These are phyloP conservation scores for Lippia alba DNA, from an alignment of 305 asterid genomes.

Conservation along the genomic window DNA sequence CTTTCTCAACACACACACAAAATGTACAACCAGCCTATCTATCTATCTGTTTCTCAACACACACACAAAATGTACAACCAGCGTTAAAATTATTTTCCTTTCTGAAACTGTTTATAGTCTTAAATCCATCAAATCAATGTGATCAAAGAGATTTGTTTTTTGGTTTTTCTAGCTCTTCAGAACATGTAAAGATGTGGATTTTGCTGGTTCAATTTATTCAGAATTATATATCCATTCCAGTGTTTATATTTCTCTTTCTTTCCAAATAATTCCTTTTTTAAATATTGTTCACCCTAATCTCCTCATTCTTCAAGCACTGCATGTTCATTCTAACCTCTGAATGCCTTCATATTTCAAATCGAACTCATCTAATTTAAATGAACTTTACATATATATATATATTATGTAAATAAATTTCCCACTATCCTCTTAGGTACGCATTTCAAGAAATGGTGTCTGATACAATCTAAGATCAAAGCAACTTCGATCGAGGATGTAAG, in stretches of 20 bases:
- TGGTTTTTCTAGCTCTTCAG: background rate
- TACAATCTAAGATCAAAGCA: slow-evolving; percentile 88
- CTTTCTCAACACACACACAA: no score
- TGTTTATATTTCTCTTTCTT: no score
- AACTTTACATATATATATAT: background rate
- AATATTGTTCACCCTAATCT: background rate
- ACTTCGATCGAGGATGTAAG: slow-evolving; percentile 72
- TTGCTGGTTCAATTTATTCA: background rate
- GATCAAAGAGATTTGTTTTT: background rate
- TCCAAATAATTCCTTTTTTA: no score
- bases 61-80: background rate
- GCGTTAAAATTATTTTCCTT: background rate
- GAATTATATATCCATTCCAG: background rate
- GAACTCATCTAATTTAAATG: slow-evolving; percentile 3
- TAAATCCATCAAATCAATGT: background rate
- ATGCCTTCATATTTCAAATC: background rate
- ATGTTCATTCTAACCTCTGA: slow-evolving; percentile 1
- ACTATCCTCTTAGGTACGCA: slow-evolving; percentile 62
- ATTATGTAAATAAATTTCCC: slow-evolving; percentile 17
- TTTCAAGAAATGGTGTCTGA: slow-evolving; percentile 94
- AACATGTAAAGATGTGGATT: background rate
- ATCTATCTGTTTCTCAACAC: background rate
- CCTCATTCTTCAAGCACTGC: background rate
- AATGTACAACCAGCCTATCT: background rate
- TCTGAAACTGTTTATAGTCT: background rate